phyloP scores from a whole-genome alignment of 495 filamentous ascomycete species.

The Lasiosphaeria miniovina region DNA sequence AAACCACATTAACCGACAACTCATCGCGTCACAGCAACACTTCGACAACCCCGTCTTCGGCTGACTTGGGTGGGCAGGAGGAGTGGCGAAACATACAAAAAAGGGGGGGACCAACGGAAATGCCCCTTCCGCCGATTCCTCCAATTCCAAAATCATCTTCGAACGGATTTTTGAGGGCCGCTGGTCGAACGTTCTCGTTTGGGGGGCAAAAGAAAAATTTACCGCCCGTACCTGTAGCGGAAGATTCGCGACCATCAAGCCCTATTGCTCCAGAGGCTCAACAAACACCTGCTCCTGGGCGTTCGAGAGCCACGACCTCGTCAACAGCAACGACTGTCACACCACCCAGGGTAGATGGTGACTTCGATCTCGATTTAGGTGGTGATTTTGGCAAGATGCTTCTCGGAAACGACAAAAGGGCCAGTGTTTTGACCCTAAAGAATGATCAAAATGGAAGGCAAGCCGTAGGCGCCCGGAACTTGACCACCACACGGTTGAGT shows the following conservation, averaged over 20 bases:
- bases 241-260: constrained; percentile 38
- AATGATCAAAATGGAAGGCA: constrained; percentile 30
- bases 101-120: constrained; percentile 47
- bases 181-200: constrained; percentile 74
- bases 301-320: constrained; percentile 43
- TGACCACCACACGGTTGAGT: constrained; percentile 38
- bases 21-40: constrained; percentile 70
- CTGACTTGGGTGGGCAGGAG: constrained; percentile 56
- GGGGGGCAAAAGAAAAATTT: constrained; percentile 51
- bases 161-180: constrained; percentile 56
- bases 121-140: constrained; percentile 56
- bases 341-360: constrained; percentile 63
- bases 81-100: constrained; percentile 49
- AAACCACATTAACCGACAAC: constrained; percentile 59
- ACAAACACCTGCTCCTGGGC: constrained; percentile 30
- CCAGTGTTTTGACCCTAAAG: constrained; percentile 44
- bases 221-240: constrained; percentile 43
- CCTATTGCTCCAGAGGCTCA: constrained; percentile 29
- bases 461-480: constrained; percentile 31
- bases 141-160: constrained; percentile 50
- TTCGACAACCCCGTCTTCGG: constrained; percentile 70
- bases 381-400: constrained; percentile 71
- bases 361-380: constrained; percentile 54
- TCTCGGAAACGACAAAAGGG: constrained; percentile 54
- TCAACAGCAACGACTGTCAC: constrained; percentile 65